A percentile compares a stretch with the other conserved stretches of the same genome.
Conservation (phyloP, 1,284 basidiomycete genomes). For the Sphagnurus paluster region DNA sequence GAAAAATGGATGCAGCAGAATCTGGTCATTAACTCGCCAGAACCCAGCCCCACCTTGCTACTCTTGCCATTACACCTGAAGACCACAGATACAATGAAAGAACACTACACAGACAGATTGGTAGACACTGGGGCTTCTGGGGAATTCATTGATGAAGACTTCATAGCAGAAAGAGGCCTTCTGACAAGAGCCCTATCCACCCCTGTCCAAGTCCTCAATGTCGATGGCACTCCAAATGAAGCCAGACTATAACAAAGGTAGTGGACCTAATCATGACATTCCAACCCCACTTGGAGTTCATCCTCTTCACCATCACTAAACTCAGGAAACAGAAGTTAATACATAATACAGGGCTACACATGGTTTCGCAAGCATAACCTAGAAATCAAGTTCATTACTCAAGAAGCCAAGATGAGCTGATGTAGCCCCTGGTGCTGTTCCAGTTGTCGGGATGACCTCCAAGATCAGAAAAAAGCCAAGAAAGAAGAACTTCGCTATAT, state of each 20-base stretch:
- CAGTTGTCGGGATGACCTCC: not conserved
- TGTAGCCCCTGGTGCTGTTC: slow-evolving; percentile 19
- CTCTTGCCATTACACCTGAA: slow-evolving; percentile 5
- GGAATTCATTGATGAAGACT: slow-evolving; percentile 18
- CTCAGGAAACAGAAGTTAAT: slow-evolving; percentile 24
- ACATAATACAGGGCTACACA: slow-evolving; percentile 24
- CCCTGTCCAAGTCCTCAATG: slow-evolving; percentile 24
- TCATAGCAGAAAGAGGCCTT: slow-evolving; percentile 14
- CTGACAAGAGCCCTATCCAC: slow-evolving; percentile 8
- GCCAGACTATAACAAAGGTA: slow-evolving; percentile 19
- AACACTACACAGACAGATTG: not conserved
- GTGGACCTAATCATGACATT: slow-evolving; percentile 15
- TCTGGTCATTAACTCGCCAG: too few relatives aligned
- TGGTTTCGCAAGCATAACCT: slow-evolving; percentile 31
- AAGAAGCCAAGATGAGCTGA: slow-evolving; percentile 21
- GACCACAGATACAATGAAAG: slow-evolving; percentile 15
- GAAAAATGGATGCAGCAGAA: not conserved
- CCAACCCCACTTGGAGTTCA: slow-evolving; percentile 17
- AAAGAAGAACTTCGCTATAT: not conserved
- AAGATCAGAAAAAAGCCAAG: too few relatives aligned
- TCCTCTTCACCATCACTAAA: slow-evolving; percentile 21
- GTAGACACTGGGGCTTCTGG: slow-evolving; percentile 22
- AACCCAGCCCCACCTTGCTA: not conserved
- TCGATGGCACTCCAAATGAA: slow-evolving; percentile 23
- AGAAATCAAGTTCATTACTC: slow-evolving; percentile 25